Conservation (phyloP, 345 rosid species). For the Murraya koenigii region DNA sequence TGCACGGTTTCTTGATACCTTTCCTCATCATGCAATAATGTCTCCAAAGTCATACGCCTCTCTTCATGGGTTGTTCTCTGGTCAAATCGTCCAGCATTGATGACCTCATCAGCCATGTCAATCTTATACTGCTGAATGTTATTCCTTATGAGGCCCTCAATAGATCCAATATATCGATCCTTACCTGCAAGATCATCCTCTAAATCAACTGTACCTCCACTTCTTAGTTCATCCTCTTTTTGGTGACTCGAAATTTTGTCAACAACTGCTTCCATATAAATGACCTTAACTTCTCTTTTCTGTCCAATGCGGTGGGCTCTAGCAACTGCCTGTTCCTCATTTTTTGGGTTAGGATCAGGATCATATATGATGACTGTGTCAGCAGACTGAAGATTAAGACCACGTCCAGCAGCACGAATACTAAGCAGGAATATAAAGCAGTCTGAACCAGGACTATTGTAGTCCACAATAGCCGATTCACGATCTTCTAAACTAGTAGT, state of each 20-base stretch:
- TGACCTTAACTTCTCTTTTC: constrained; percentile 93
- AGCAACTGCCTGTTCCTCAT: constrained; percentile 99
- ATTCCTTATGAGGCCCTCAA: constrained; percentile 98
- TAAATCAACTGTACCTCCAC: constrained; percentile 74
- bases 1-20: constrained; percentile 98
- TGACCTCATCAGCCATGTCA: constrained; percentile 99
- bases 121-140: constrained; percentile 99
- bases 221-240: constrained; percentile 90
- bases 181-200: constrained; percentile 99
- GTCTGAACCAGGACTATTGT: constrained; percentile 78
- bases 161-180: constrained; percentile 96
- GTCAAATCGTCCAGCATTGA: constrained; percentile 99
- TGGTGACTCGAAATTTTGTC: constrained; percentile 86
- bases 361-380: constrained; percentile 98
- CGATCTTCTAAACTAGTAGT: constrained; percentile 99
- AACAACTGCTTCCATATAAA: constrained; percentile 99
- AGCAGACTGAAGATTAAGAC: constrained; percentile 99
- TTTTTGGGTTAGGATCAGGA: constrained; percentile 99
- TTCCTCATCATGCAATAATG: constrained; percentile 96
- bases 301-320: constrained; percentile 99
- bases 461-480: constrained; percentile 98
- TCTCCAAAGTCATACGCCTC: constrained; percentile 95
- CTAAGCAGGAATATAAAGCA: constrained; percentile 97
- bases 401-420: constrained; percentile 99
- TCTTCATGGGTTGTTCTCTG: constrained; percentile 99